These are phyloP conservation scores for Sphagnum tenellum DNA, from an alignment of 225 moss, liverwort and hornwort genomes.

Conservation along the genomic window DNA sequence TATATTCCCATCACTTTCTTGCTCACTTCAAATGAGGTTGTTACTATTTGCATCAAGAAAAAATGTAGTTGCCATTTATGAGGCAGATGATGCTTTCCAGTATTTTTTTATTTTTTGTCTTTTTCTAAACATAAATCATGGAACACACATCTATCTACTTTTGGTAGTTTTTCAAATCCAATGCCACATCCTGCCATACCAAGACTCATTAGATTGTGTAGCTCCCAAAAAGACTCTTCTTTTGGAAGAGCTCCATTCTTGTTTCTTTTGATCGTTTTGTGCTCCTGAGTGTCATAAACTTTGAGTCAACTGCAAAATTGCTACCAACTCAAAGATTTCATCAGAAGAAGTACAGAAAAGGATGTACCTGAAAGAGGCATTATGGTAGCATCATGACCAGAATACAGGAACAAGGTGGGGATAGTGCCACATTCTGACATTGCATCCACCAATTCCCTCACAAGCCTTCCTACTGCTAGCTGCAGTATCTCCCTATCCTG, in stretches of 20 bases:
- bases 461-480: slow-evolving; percentile 36
- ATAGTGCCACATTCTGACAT: slow-evolving; percentile 18
- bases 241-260: no score
- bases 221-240: not conserved
- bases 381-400: slow-evolving; percentile 52
- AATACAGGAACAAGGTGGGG: slow-evolving; percentile 29
- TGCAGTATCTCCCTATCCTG: slow-evolving; percentile 46
- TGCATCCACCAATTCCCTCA: slow-evolving; percentile 37
- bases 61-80: not conserved
- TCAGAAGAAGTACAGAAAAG: not conserved
- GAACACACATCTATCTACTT: no score
- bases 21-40: not conserved
- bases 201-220: not conserved
- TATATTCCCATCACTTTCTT: not conserved
- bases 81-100: not conserved
- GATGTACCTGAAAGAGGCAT: slow-evolving; percentile 54
- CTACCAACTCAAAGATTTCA: not conserved
- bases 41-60: not conserved
- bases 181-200: no score
- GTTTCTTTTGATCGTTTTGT: no score
- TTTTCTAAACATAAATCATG: not conserved
- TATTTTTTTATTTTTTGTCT: not conserved
- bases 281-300: no score
- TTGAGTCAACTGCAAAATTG: not conserved
- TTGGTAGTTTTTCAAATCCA: no score